Percentiles rank a stretch among this genome's conserved stretches.
phyloP scores from a whole-genome alignment of 306 rosid species.

The Dalbergia cultrata region DNA sequence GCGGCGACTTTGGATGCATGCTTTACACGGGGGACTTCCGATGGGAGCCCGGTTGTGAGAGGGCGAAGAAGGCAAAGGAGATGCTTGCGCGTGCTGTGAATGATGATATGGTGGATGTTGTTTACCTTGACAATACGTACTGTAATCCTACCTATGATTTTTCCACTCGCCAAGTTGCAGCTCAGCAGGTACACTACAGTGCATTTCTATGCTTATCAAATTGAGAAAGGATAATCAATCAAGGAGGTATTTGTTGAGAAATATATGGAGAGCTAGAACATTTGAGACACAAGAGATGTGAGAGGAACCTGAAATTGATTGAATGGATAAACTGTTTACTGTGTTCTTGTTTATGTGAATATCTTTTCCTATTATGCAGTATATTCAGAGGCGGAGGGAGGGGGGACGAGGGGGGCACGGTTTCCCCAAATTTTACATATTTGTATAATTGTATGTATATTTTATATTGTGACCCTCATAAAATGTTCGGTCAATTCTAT shows the following conservation, averaged over 20 bases:
- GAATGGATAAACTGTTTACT: neutral
- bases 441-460: too few species aligned
- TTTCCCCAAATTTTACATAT: too few species aligned
- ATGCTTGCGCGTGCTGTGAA: conserved; percentile 59
- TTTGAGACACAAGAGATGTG: neutral
- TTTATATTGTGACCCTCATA: too few species aligned
- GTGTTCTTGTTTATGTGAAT: neutral
- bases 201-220: neutral
- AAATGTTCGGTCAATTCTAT: too few species aligned
- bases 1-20: conserved; percentile 75
- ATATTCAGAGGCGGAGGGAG: too few species aligned
- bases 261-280: neutral
- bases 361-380: too few species aligned
- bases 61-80: conserved; percentile 50
- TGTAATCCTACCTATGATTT: conserved; percentile 74
- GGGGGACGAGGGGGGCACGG: too few species aligned
- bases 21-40: conserved; percentile 80
- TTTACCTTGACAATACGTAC: conserved; percentile 78
- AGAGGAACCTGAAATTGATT: neutral
- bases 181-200: conserved; percentile 59
- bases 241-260: neutral
- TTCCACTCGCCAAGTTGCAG: conserved; percentile 63
- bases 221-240: neutral
- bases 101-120: conserved; percentile 54
- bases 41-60: conserved; percentile 63